These are phyloP conservation scores for Strigomonas oncopelti DNA, from an alignment of 208 protist genomes.

Conservation along the genomic window DNA sequence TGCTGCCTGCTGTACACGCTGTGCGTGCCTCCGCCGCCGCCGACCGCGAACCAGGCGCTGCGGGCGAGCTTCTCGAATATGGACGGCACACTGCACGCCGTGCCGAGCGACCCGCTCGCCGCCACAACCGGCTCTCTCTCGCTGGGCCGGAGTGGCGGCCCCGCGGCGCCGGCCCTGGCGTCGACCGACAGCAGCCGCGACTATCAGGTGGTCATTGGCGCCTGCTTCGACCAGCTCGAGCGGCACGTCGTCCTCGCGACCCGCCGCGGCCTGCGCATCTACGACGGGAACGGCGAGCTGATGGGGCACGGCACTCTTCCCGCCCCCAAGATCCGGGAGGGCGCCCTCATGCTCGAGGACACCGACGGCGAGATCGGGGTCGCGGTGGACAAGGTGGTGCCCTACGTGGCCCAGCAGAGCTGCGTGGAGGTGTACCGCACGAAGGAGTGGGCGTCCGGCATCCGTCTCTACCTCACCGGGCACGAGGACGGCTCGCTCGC, in stretches of 20 bases:
- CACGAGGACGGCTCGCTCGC: conserved; percentile 75
- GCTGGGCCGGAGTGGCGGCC: not conserved
- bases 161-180: not conserved
- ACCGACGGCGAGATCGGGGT: conserved; percentile 53
- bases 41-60: not conserved
- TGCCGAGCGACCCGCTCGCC: not conserved
- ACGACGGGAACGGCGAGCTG: conserved; percentile 67
- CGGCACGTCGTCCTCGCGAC: conserved; percentile 58
- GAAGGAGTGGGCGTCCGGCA: conserved; percentile 73
- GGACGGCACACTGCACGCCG: not conserved
- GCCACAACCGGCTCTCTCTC: not conserved
- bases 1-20: conserved; percentile 42
- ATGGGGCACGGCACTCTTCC: conserved; percentile 57
- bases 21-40: conserved; percentile 24
- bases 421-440: conserved; percentile 59
- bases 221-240: conserved; percentile 35
- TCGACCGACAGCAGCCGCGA: conserved; percentile 9
- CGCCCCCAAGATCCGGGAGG: conserved; percentile 10
- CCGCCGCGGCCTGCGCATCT: conserved; percentile 55
- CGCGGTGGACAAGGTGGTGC: conserved; percentile 26
- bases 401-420: conserved; percentile 43
- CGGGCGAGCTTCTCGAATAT: not conserved
- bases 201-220: conserved; percentile 32
- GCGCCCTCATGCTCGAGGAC: conserved; percentile 37
- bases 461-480: conserved; percentile 64